Base-by-base conservation (phyloP, 2,329 filamentous ascomycete genomes). In the Talaromyces pinophilus region DNA sequence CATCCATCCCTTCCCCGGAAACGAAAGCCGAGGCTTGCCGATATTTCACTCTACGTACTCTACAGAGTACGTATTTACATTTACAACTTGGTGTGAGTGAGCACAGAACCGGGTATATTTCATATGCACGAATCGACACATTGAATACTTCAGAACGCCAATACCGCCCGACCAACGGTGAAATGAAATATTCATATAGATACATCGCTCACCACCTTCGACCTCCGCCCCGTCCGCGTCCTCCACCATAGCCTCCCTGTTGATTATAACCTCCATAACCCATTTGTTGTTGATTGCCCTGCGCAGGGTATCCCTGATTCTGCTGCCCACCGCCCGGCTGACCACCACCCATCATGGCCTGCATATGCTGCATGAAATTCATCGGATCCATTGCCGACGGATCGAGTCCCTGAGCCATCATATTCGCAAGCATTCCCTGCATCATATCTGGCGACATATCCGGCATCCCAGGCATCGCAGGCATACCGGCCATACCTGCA, bases 371-470 rank as follows among this genome's bases (percentile, higher is more conserved):
- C 82, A 86, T 84, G 69, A 87, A 85, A 25, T 80, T 77, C 72
- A 81, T 80, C 5, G 84, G 84, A 69, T 85, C 83, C 79, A 86
- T 83, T 59, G 82, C 78, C 7, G 79, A 79, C 1, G 84, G 83
- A 69, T 86, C 83, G 65, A 86, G 77, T 8, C 85, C 85, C 66
- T 84, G 81, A 48, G 81, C 76, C 76, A 84, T 83, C 80, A 86
- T 84, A 70, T 82, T 80, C 35, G 82, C 78, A 68, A 87, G 79
- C 82, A 88, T 86, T 68, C 83, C 82, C 76, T 86, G 83, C 83
- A 87, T 85, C 81, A 87, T 86, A 67, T 86, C 83, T 1, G 79
- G 78, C 38, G 80, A 78, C 75, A 84, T 83, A 62, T 84, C 82
- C 28, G 83, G 82, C 78, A 86, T 82, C 1, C 82, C 81, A 5